Evolutionary conservation across 441 rosid species (phyloP), one percentile per base, ranked within the genome.

Genomic region (Rhodomyrtus psidioides): DNA sequence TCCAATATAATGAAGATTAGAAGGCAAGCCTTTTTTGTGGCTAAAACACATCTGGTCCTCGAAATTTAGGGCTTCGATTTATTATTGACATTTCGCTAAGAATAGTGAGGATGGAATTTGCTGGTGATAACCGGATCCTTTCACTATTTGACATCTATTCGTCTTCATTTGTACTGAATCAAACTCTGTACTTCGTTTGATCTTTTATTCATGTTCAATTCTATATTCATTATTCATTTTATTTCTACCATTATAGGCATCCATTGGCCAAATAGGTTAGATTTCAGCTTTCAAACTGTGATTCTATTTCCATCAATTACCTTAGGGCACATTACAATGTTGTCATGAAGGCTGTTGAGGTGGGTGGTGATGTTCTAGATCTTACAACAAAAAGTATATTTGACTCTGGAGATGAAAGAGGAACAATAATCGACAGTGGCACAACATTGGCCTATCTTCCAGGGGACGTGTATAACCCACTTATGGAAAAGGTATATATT

Each of bases 381-480:
- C 89, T 95, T 89, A 91, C 98, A 53, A 86, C 95, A 83, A 91
- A 91, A 51, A 12, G 53, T 90, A 58, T 88, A 49, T 92, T 94
- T 88, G 93, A 90, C 70, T 58, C 88, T 34, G 95, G 94, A 87
- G 93, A 91, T 60, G 89, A 65, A 51, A 94, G 84, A 85, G 98
- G 95, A 90, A 92, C 98, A n/a, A 94, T 97, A 89, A 88, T 97
- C 54, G 99, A 96, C 84, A 95, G 99, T 87, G 99, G 99, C 86
- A 97, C 99, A 81, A 95, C 98, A 84, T 88, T 97, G 90, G 95
- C 97, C 84, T 97, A 95, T 91, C 94, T 97, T 87, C 98, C 99
- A 9, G 86, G 85, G 12, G 84, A 70, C 53, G 91, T 96, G 81
- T 96, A 88, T 88, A 88, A 93, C 39, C 85, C 93, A 55, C 7